phyloP scores from a whole-genome alignment of 106 monocot species.

The Allium cepa region DNA sequence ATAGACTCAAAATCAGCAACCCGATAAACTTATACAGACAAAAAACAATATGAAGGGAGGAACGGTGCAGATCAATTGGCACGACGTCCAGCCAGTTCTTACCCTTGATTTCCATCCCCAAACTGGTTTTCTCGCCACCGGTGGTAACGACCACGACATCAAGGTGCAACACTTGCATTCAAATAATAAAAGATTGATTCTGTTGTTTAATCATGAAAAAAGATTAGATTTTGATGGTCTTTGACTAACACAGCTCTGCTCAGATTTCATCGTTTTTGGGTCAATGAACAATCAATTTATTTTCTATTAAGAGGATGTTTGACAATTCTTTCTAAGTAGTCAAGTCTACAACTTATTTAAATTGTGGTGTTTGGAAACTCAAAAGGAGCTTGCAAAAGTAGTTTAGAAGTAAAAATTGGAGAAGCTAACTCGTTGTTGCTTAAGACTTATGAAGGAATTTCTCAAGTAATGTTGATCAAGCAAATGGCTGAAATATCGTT shows the following conservation, averaged over 20 bases:
- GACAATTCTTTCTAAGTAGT: too few relatives aligned
- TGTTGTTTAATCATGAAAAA: not conserved
- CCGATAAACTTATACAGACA: not conserved
- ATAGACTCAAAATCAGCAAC: not conserved
- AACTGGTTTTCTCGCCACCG: slow-evolving; percentile 76
- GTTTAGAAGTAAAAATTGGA: too few relatives aligned
- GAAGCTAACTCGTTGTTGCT: too few relatives aligned
- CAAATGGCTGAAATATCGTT: too few relatives aligned
- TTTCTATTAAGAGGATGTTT: too few relatives aligned
- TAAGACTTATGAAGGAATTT: too few relatives aligned
- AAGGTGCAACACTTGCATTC: slow-evolving; percentile 35
- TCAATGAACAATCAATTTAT: not conserved
- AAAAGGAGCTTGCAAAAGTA: too few relatives aligned
- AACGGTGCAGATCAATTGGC: slow-evolving; percentile 92
- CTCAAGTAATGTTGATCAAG: too few relatives aligned
- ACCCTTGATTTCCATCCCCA: slow-evolving; percentile 88
- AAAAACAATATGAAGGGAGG: slow-evolving; percentile 61
- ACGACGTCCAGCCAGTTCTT: slow-evolving; percentile 78
- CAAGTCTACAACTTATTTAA: too few relatives aligned
- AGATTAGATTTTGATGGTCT: slow-evolving; percentile 1
- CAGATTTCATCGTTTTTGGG: too few relatives aligned
- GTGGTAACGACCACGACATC: slow-evolving; percentile 87
- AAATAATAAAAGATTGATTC: not conserved
- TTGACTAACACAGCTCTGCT: not conserved
- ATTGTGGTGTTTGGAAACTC: too few relatives aligned